Evolutionary conservation across 2,329 filamentous ascomycete genomes (phyloP), one percentile per base, ranked within the genome.

Genomic region (Fusarium sp.): DNA sequence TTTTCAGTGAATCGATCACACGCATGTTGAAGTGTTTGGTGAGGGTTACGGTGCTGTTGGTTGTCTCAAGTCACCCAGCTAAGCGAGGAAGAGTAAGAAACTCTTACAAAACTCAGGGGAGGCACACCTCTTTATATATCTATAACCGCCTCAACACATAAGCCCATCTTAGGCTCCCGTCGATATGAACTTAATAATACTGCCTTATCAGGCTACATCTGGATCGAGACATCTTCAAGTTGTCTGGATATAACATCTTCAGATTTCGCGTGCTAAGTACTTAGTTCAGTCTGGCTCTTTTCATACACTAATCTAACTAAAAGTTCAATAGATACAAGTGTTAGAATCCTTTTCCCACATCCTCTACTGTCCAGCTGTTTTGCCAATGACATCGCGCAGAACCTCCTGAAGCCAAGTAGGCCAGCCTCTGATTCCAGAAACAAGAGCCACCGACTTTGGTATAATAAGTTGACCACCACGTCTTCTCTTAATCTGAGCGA

Each of bases 381-480:
- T 70, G 3, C 68, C 71, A 35, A 72, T 35, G 2, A 39, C 24
- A 45, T 79, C 75, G 54, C 72, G 76, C 63, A 72, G 3, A 12
- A 73, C 15, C 68, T 75, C 58, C 64, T 76, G 66, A 19, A 73
- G 4, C 77, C 77, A 79, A 1, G 68, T 73, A 2, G 78, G 80
- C 72, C 76, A 78, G 1, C 74, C 80, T 51, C 81, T 74, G 31
- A 83, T 61, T 7, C 68, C 70, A 5, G 74, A 70, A 12, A 74
- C 42, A 36, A 41, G 26, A 6, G 66, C 45, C 11, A 60, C 63
- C 2, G 62, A 40, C 10, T 25, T 46, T 0, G 83, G 79, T 13
- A 85, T 60, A n/a, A 83, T 76, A 1, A 83, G 54, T 65, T 84
- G 79, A 1, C 77, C 80, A 36, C 80, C 79, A 22, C 75, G 74